Evolutionary conservation across 805 yeast genomes (phyloP).

Genomic region (Clavispora phyllophila): DNA sequence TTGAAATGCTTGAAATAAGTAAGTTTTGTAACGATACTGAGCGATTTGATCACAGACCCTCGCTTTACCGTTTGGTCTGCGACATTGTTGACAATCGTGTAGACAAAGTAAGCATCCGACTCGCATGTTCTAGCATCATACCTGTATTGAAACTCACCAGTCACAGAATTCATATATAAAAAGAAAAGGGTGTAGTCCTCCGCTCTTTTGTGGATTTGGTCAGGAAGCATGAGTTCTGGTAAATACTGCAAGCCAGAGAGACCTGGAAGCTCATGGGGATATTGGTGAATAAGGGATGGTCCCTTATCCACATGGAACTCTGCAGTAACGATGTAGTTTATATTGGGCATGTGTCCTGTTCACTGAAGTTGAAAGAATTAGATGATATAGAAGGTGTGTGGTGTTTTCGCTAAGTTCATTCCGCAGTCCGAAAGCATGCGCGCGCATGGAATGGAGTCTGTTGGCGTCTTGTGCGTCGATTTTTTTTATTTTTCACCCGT

Average conservation of each 20-base stretch:
- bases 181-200: conserved; percentile 58
- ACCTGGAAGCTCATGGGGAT: conserved; percentile 44
- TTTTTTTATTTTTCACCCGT: no score
- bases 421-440: neutral
- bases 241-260: conserved; percentile 30
- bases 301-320: conserved; percentile 81
- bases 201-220: conserved; percentile 51
- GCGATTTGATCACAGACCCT: conserved; percentile 56
- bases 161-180: conserved; percentile 39
- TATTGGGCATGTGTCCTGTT: conserved; percentile 26
- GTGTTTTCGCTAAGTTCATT: neutral
- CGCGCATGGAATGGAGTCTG: neutral
- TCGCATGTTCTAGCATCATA: conserved; percentile 29
- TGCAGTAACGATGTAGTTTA: conserved; percentile 59
- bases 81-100: conserved; percentile 50
- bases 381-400: neutral
- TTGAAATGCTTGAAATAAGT: conserved; percentile 52
- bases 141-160: conserved; percentile 36
- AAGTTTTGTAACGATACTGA: conserved; percentile 53
- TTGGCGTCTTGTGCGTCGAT: neutral
- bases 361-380: neutral
- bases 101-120: conserved; percentile 44
- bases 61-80: conserved; percentile 42
- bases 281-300: conserved; percentile 56
- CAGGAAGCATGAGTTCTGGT: conserved; percentile 59